These are phyloP conservation scores for Boechera retrofracta DNA, from an alignment of 345 rosid species.

Conservation along the genomic window DNA sequence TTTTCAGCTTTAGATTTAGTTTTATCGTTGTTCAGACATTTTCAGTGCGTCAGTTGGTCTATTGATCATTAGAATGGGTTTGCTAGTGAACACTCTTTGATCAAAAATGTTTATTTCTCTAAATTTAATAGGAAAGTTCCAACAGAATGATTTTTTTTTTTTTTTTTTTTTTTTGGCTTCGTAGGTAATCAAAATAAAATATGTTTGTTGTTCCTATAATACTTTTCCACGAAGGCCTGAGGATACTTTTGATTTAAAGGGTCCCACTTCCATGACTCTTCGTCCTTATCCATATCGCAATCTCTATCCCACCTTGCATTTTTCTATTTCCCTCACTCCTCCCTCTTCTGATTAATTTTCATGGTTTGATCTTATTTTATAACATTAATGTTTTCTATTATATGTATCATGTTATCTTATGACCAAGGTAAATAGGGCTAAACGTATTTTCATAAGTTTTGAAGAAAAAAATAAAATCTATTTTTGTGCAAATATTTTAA, in stretches of 20 bases:
- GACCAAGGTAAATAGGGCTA: neutral
- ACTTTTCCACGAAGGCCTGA: slow-evolving; percentile 22
- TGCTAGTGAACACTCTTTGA: too few relatives aligned
- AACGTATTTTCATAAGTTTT: neutral
- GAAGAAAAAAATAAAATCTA: neutral
- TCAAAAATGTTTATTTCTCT: too few relatives aligned
- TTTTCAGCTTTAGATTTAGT: too few relatives aligned
- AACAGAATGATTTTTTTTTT: too few relatives aligned
- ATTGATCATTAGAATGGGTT: too few relatives aligned
- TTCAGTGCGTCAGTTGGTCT: too few relatives aligned
- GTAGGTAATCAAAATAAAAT: neutral
- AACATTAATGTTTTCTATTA: neutral
- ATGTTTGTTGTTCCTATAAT: neutral
- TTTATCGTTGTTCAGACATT: too few relatives aligned
- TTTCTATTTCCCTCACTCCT: neutral
- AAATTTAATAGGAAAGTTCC: too few relatives aligned
- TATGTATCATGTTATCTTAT: neutral
- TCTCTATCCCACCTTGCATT: slow-evolving; percentile 20
- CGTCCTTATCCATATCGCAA: slow-evolving; percentile 29
- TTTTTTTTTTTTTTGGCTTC: too few relatives aligned
- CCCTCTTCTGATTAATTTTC: neutral
- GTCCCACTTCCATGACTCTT: slow-evolving; percentile 27
- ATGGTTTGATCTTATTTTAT: neutral
- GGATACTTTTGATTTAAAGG: slow-evolving; percentile 5
- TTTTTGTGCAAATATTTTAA: neutral